Base-by-base conservation (phyloP, 768 basidiomycete species). In the Pulveroboletus sp. region DNA sequence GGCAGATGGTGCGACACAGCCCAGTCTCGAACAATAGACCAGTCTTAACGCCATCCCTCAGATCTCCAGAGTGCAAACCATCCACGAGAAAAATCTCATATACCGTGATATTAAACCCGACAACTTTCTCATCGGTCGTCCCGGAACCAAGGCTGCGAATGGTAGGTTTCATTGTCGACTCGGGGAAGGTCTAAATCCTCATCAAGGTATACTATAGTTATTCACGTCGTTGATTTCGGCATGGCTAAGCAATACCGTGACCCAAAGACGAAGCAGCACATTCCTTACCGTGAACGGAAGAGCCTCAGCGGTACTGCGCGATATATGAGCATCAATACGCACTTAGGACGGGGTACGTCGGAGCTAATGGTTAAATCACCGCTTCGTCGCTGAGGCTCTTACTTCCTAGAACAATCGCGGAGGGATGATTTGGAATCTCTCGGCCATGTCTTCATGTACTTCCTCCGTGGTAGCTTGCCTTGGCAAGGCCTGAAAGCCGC, bases 231-330 rank as follows among this genome's bases (percentile, higher is more conserved):
- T 49, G 96, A 99, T 69, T 98, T 99, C 65, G 96, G 96, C 39
- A 98, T 99, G 96, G 96, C 96, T 26, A 98, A 98, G 71, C 95
- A 98, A 70, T 99, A 97, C 65, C 87, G 96, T 47, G 96, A 99
- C 69, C 96, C 96, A 10, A 98, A 95, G 76, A 94, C 94, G 54
- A 96, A 96, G 71, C 95, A 98, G 69, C 96, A 99, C 69, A 99
- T 99, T 54, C 96, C 96, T 46, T 99, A 99, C 71, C 82, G 96
- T 53, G 96, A 99, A 74, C 81, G 95, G 61, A 99, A 99, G 78
- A 93, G 89, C 67, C 75, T 99, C 47, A 91, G 88, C 61, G 96
- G 96, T 14, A 99, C 96, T 14, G 96, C 96, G 33, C 85, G 96
- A 42, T 99, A 99, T 76, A 99, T 99, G 96, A 93, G 89, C 68